phyloP scores from a whole-genome alignment of 495 filamentous ascomycete species.

The Penicillium maclennaniae region DNA sequence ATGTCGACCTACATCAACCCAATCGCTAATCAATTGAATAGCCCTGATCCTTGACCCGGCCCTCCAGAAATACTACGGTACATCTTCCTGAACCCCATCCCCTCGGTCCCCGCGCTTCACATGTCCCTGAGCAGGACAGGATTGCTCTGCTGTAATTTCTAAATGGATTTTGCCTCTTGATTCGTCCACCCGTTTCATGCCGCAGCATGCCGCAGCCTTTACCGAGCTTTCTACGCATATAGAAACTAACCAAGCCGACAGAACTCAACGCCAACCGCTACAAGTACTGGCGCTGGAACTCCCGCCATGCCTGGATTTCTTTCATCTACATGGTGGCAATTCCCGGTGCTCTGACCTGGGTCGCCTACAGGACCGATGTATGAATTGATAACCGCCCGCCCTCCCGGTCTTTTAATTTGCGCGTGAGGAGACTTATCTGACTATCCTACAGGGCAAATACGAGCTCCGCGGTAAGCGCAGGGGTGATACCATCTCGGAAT shows the following conservation, averaged over 20 bases:
- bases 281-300: conserved; percentile 94
- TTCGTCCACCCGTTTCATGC: neutral
- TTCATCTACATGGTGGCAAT: conserved; percentile 70
- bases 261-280: conserved; percentile 82
- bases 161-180: neutral
- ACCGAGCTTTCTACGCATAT: neutral
- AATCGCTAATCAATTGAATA: conserved; percentile 22
- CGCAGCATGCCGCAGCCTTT: neutral
- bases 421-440: conserved; percentile 10
- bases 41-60: conserved; percentile 72
- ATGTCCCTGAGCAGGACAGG: neutral
- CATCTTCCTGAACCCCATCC: conserved; percentile 15
- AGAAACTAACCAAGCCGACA: conserved; percentile 37
- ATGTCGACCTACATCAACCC: neutral
- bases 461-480: conserved; percentile 81
- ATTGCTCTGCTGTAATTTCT: neutral
- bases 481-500: conserved; percentile 77
- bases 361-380: conserved; percentile 80
- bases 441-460: conserved; percentile 67
- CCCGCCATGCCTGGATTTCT: conserved; percentile 71
- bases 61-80: conserved; percentile 72
- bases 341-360: conserved; percentile 61
- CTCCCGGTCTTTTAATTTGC: neutral
- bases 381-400: conserved; percentile 27
- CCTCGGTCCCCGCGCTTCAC: conserved; percentile 1